phyloP scores from a whole-genome alignment of 176 grass and related monocot species.

The Lolium perenne region DNA sequence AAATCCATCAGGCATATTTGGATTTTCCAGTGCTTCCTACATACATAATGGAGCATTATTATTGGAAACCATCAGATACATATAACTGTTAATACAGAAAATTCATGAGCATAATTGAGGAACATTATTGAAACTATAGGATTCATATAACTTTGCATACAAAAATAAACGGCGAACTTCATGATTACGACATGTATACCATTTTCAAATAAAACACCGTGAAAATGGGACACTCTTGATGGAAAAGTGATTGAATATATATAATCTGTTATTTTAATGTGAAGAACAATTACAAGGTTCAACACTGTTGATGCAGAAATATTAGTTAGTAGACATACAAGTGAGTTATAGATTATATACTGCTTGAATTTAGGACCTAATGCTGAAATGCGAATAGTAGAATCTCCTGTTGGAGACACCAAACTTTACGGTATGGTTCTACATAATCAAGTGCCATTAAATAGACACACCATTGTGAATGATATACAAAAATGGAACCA shows the following conservation, averaged over 20 bases:
- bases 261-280: not conserved
- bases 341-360: not conserved
- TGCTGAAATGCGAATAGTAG: not conserved
- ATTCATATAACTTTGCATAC: not conserved
- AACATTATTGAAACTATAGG: slow-evolving; percentile 22
- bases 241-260: not conserved
- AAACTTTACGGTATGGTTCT: not conserved
- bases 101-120: too few relatives aligned
- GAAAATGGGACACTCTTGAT: slow-evolving; percentile 10
- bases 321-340: not conserved
- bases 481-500: not conserved
- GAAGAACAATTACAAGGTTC: not conserved
- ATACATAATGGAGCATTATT: slow-evolving; percentile 41
- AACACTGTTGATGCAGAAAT: not conserved
- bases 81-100: not conserved
- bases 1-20: slow-evolving; percentile 20
- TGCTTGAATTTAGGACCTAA: not conserved
- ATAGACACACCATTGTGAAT: not conserved
- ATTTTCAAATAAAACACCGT: not conserved
- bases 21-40: slow-evolving; percentile 38
- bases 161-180: not conserved
- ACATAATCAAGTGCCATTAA: not conserved
- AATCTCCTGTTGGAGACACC: not conserved
- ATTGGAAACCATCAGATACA: slow-evolving; percentile 22
- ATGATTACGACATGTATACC: slow-evolving; percentile 21